Conservation (phyloP, 441 rosid species). For the Flueggea neowawraea region DNA sequence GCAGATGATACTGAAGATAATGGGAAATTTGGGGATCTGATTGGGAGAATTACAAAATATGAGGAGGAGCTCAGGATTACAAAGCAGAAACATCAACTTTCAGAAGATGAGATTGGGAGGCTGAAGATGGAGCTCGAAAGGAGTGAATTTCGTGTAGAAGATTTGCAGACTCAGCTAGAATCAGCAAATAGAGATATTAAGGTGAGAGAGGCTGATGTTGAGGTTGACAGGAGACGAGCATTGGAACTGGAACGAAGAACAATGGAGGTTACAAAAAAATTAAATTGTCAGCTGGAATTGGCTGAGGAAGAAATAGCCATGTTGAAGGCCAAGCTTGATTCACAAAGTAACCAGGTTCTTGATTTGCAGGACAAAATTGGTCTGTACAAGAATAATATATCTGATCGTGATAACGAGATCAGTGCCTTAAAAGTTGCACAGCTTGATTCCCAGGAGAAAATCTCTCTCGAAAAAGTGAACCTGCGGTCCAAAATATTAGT, state of each 20-base stretch:
- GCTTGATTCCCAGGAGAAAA: slow-evolving; percentile 32
- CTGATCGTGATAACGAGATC: slow-evolving; percentile 27
- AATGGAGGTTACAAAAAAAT: slow-evolving; percentile 18
- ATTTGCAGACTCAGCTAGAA: slow-evolving; percentile 47
- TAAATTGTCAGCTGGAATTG: slow-evolving; percentile 19
- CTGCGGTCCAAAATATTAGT: slow-evolving; percentile 31
- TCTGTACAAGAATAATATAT: slow-evolving; percentile 19
- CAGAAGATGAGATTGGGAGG: slow-evolving; percentile 51
- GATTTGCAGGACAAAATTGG: slow-evolving; percentile 33
- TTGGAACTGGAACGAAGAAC: slow-evolving; percentile 39
- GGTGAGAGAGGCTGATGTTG: slow-evolving; percentile 35
- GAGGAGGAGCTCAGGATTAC: slow-evolving; percentile 48
- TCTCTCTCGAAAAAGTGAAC: slow-evolving; percentile 39
- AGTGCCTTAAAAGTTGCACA: slow-evolving; percentile 26
- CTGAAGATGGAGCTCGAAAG: slow-evolving; percentile 40
- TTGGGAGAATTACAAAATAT: slow-evolving; percentile 17
- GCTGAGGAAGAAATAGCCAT: slow-evolving; percentile 24
- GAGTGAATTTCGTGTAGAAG: slow-evolving; percentile 20
- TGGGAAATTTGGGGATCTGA: slow-evolving; percentile 33
- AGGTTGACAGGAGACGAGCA: slow-evolving; percentile 34
- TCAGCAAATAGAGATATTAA: slow-evolving; percentile 30
- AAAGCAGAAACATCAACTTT: slow-evolving; percentile 39
- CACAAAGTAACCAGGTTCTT: slow-evolving; percentile 29
- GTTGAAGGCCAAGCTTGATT: slow-evolving; percentile 24
- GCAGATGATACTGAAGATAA: slow-evolving; percentile 26